Base-by-base conservation (phyloP, 768 basidiomycete genomes). In the Termitomyces eurrhizus region DNA sequence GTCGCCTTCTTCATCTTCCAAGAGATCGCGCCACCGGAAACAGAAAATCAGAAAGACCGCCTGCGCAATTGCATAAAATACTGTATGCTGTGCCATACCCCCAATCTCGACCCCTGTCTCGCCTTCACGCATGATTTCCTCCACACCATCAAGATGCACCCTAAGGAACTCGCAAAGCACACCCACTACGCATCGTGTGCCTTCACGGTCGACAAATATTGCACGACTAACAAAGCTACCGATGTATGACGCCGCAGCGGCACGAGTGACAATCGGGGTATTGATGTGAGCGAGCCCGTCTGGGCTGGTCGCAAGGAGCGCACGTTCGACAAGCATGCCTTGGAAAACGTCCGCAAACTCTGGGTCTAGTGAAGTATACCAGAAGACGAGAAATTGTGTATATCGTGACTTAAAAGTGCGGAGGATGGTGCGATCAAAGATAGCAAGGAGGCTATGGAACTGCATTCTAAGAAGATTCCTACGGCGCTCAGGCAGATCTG, bases 361-460 rank as follows among this genome's bases (percentile, higher is more conserved):
- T 2, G 89, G 79, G 65, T 94, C 88, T 55, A 96, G 87, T 0
- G 96, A 98, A 24, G 95, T 83, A 69, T 89, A 93, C 87, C 93
- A 97, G 79, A 99, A 99, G 50, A 98, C 68, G 62, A 99, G 83
- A 75, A 99, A 99, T 68, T 98, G 97, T 14, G 94, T 95, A 73
- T 98, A 97, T 42, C 95, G 91, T 0, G 95, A 97, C 68, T 95
- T 95, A 78, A 97, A 97, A 2, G 97, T 98, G 42, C 88, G 90
- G 52, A 99, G 83, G 70, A 99, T 94, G 41, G 88, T 88, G 44
- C 93, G 86, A 71, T 97, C 93, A 68, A 99, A 99, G 64, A 98
- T 93, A 64, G 89, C 86, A 54, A 99, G 85, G 21, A 99, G 87
- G 33, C 89, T 83, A 66, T 91, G 83, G 72, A 98, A 98, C 65